Evolutionary conservation across 257 asterid genomes (phyloP).

Genomic region (Gynochthodes officinalis): DNA sequence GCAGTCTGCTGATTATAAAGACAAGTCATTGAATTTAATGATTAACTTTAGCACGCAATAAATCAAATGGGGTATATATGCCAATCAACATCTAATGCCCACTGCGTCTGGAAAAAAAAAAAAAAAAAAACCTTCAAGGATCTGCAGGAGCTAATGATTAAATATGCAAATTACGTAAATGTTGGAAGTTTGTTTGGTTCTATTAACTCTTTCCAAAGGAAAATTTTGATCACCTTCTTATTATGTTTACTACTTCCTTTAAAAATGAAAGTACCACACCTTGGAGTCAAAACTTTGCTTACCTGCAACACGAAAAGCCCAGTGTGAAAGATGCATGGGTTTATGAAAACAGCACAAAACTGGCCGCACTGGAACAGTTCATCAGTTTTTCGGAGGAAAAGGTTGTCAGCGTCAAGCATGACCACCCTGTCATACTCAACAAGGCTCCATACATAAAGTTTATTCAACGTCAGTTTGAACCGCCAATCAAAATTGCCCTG

Average conservation of each 20-base stretch:
- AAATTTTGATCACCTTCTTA: no score
- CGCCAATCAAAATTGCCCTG: constrained; percentile 52
- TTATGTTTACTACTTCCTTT: neutral
- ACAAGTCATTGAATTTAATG: no score
- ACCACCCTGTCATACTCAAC: constrained; percentile 73
- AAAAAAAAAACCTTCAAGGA: no score
- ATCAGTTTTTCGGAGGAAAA: constrained; percentile 67
- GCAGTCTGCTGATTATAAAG: no score
- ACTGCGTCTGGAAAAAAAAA: no score
- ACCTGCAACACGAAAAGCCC: constrained; percentile 96
- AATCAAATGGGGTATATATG: neutral
- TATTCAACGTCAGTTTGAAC: constrained; percentile 75
- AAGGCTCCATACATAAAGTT: constrained; percentile 88
- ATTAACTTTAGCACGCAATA: no score
- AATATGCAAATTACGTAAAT: neutral
- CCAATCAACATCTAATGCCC: no score
- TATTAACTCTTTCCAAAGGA: no score
- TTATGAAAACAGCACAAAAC: constrained; percentile 88
- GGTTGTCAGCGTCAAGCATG: constrained; percentile 94
- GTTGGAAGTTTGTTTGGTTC: no score
- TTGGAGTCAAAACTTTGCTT: neutral
- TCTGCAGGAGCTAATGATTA: neutral
- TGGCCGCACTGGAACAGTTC: constrained; percentile 89
- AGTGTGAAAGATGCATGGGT: constrained; percentile 94
- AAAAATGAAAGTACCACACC: neutral